Evolutionary conservation across 1,284 basidiomycete genomes (phyloP).

Genomic region (Mycosarcoma mackinlayi): DNA sequence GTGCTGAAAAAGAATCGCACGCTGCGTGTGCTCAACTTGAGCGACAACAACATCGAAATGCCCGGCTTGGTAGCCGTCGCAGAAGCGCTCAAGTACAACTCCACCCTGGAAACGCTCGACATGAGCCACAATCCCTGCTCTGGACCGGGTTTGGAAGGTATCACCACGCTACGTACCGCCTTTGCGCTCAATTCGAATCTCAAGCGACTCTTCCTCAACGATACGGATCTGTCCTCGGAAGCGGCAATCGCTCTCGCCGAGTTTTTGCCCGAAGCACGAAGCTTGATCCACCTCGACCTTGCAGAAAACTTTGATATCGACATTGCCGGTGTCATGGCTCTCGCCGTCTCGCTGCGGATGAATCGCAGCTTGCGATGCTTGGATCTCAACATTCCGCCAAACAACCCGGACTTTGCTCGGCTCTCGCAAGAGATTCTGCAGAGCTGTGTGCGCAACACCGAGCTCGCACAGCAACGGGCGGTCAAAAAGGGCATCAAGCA

Average conservation of each 20-base stretch:
- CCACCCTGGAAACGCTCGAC: conserved; percentile 91
- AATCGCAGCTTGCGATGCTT: conserved; percentile 89
- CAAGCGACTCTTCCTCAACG: conserved; percentile 89
- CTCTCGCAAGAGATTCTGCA: conserved; percentile 73
- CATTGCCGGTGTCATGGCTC: conserved; percentile 89
- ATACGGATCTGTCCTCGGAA: conserved; percentile 81
- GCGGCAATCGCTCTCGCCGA: conserved; percentile 95
- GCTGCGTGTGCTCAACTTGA: conserved; percentile 89
- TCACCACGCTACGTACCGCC: conserved; percentile 75
- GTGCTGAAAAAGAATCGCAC: conserved; percentile 95
- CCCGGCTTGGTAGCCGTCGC: conserved; percentile 82
- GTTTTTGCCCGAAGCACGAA: conserved; percentile 89
- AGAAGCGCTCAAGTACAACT: conserved; percentile 95
- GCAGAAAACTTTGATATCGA: conserved; percentile 74
- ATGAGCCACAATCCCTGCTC: conserved; percentile 92
- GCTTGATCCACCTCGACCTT: conserved; percentile 81
- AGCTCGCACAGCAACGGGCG: conserved; percentile 53
- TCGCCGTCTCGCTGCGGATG: conserved; percentile 82
- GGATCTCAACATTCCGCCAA: conserved; percentile 88
- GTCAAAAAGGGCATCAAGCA: conserved; percentile 50
- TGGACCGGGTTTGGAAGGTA: conserved; percentile 83
- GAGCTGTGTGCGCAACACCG: conserved; percentile 77
- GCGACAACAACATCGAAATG: conserved; percentile 91
- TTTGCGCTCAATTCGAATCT: conserved; percentile 92
- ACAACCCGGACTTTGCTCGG: conserved; percentile 84